Evolutionary conservation across 139 green algal species (phyloP).

Genomic region (Picochlorum sp.): DNA sequence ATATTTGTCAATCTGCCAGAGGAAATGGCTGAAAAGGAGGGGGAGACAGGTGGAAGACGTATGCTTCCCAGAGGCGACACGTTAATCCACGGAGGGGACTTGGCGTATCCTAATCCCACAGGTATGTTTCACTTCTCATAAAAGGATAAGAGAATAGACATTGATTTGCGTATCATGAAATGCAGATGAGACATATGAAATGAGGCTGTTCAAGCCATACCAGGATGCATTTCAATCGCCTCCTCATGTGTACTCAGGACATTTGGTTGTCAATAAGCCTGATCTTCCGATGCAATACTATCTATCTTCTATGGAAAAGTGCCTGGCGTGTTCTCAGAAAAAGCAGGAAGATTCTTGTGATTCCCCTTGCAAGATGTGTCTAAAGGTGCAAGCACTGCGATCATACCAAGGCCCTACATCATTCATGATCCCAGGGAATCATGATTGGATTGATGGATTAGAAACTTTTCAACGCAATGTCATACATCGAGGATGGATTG

Average conservation of each 20-base stretch:
- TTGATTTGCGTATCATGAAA: background rate
- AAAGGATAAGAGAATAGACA: background rate
- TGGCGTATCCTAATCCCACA: constrained; percentile 79
- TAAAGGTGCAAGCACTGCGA: constrained; percentile 34
- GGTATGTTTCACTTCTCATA: background rate
- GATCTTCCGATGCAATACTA: constrained; percentile 17
- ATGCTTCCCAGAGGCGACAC: constrained; percentile 53
- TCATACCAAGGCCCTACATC: constrained; percentile 52
- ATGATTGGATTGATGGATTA: constrained; percentile 78
- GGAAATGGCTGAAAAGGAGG: constrained; percentile 4
- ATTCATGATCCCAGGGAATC: constrained; percentile 80
- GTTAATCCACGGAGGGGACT: constrained; percentile 74
- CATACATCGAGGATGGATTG: constrained; percentile 75
- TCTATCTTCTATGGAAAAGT: background rate
- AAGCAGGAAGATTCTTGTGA: background rate
- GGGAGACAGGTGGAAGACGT: background rate
- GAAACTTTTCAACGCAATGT: constrained; percentile 73
- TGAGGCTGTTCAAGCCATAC: constrained; percentile 70
- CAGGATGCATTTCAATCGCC: constrained; percentile 71
- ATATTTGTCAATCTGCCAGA: constrained; percentile 29
- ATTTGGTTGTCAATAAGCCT: constrained; percentile 71
- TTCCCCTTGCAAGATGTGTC: constrained; percentile 13
- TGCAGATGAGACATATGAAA: constrained; percentile 64
- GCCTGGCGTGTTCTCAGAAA: background rate
- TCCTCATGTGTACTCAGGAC: constrained; percentile 54